Conservation (phyloP, 768 basidiomycete genomes). For the Hygrocybe coccinea region DNA sequence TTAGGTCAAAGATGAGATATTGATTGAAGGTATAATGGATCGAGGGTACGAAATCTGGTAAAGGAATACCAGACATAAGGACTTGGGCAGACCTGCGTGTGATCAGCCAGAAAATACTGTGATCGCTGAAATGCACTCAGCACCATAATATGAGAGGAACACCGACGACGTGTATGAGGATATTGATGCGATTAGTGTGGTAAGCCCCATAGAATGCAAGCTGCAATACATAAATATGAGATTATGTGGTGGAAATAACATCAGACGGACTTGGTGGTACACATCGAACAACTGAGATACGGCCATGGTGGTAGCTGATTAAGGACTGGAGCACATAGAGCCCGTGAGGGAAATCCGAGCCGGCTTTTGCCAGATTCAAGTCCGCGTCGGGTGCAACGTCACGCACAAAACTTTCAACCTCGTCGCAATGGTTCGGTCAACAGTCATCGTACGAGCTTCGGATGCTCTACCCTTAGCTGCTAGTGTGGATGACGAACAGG, state of each 20-base stretch:
- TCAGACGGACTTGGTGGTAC: conserved; percentile 54
- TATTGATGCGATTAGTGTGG: conserved; percentile 77
- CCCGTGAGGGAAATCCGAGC: no score
- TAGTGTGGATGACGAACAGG: conserved; percentile 96
- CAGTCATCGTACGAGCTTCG: conserved; percentile 76
- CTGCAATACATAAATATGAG: conserved; percentile 35
- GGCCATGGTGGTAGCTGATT: conserved; percentile 32
- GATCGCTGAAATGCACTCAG: conserved; percentile 11
- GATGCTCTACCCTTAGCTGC: conserved; percentile 91
- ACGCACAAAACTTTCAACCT: conserved; percentile 2
- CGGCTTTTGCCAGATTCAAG: neutral
- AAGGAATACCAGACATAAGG: conserved; percentile 45
- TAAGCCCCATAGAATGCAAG: conserved; percentile 92
- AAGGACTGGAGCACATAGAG: conserved; percentile 12
- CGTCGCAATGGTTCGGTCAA: conserved; percentile 72
- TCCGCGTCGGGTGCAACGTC: neutral
- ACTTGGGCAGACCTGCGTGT: conserved; percentile 55
- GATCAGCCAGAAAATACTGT: neutral
- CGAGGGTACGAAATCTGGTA: conserved; percentile 51
- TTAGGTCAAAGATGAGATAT: conserved; percentile 66
- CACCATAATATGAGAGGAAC: conserved; percentile 84
- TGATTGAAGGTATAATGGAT: conserved; percentile 51
- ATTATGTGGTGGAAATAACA: neutral
- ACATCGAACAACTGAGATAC: conserved; percentile 53
- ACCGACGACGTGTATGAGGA: conserved; percentile 79